Evolutionary conservation across 345 rosid species (phyloP), one percentile per base, ranked within the genome.

Genomic region (Citrus australasica): DNA sequence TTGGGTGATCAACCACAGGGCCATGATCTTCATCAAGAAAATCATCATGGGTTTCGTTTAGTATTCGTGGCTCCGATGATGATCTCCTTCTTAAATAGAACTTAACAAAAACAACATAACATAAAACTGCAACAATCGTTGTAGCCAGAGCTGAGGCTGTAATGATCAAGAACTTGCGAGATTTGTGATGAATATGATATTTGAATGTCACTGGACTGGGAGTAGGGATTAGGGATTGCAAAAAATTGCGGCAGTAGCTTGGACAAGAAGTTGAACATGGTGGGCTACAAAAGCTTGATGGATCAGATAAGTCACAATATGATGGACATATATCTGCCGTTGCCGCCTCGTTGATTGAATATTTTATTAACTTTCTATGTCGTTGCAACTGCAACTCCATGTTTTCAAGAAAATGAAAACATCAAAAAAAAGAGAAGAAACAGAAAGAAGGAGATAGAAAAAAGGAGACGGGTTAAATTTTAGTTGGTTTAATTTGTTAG

Each of bases 1-100:
- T 55, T 17, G 83, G 97, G 71, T 92, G 97, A 48, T 92, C 93
- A 0, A 92, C 64, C 0, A 75, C 69, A 4, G 88, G 89, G 55
- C 70, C 86, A 21, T 78, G 89, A 32, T 87, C 85, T 63, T 53
- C 85, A 65, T 85, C 86, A 21, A 88, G 74, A 73, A 88, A 79
- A 32, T 86, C 87, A 70, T 83, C 87, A 51, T 19, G 82, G 71
- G 56, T 62, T 37, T 69, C 74, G 1, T 69, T 73, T 16, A 9
- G n/a, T 5, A 61, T 64, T 28, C 68, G 72, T 16, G 71, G 69
- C 66, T 33, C 65, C 0, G 69, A 63, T 21, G 48, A 37, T 25
- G 76, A 60, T 59, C 83, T n/a, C 22, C 81, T 46, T 40, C 82
- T 55, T 19, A 37, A 56, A 13, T 27, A 85, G 66, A 58, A 79